Conservation (phyloP, 2,329 filamentous ascomycete genomes). For the Pestalotiopsis sp. region DNA sequence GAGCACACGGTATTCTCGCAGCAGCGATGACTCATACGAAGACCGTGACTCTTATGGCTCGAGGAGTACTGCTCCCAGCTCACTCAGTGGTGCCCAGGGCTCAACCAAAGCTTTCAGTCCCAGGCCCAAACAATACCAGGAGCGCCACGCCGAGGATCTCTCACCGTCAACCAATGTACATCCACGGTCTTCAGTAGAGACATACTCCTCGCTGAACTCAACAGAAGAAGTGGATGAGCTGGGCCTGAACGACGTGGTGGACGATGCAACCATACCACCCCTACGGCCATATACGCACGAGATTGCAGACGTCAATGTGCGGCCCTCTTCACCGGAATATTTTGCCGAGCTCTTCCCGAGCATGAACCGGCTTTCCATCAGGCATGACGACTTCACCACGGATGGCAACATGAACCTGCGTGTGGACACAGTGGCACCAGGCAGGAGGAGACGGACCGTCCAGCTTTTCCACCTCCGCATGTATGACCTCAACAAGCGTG, state of each 20-base stretch:
- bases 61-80: slow-evolving; percentile 50
- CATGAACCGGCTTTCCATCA: slow-evolving; percentile 75
- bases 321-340: slow-evolving; percentile 77
- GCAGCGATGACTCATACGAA: slow-evolving; percentile 46
- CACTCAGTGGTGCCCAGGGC: slow-evolving; percentile 42
- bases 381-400: slow-evolving; percentile 85
- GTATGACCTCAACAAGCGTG: slow-evolving; percentile 83
- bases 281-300: slow-evolving; percentile 65
- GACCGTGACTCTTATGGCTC: slow-evolving; percentile 47
- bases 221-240: slow-evolving; percentile 54
- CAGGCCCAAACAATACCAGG: slow-evolving; percentile 21
- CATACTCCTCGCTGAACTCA: slow-evolving; percentile 75
- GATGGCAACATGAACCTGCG: slow-evolving; percentile 98
- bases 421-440: slow-evolving; percentile 75
- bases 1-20: slow-evolving; percentile 41
- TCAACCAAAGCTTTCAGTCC: slow-evolving; percentile 36
- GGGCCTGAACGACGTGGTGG: slow-evolving; percentile 36
- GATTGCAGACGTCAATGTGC: slow-evolving; percentile 64
- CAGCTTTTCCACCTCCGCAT: slow-evolving; percentile 93
- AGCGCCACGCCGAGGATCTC: slow-evolving; percentile 35
- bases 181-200: slow-evolving; percentile 69
- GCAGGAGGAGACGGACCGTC: slow-evolving; percentile 67
- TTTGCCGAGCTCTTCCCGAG: slow-evolving; percentile 90
- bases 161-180: slow-evolving; percentile 45
- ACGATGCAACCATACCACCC: slow-evolving; percentile 47